Evolutionary conservation across 2,329 filamentous ascomycete genomes (phyloP).

Genomic region (Neonectria faginata): DNA sequence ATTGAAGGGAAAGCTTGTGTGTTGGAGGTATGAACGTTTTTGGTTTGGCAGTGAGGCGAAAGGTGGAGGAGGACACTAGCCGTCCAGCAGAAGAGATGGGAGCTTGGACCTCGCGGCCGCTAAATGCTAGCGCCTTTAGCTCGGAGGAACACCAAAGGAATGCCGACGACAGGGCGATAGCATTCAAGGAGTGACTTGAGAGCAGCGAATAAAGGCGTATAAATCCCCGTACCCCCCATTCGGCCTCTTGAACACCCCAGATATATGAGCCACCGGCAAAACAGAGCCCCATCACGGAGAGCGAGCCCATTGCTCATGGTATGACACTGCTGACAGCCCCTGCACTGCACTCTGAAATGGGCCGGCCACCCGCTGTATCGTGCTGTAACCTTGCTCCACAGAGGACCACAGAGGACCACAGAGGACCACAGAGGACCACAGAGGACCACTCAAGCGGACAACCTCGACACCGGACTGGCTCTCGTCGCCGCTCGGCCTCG

Average conservation of each 20-base stretch:
- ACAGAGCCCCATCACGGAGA: constrained; percentile 17
- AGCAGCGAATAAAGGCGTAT: not conserved
- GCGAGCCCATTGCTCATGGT: constrained; percentile 18
- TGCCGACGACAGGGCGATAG: not conserved
- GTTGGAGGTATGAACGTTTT: constrained; percentile 21
- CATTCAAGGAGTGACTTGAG: constrained; percentile 6
- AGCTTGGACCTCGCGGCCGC: constrained; percentile 29
- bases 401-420: not conserved
- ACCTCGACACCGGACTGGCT: constrained; percentile 11
- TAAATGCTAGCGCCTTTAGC: constrained; percentile 22
- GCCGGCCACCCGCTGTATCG: constrained; percentile 6
- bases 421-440: constrained; percentile 15
- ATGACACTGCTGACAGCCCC: constrained; percentile 18
- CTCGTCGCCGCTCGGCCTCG: constrained; percentile 7
- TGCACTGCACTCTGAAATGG: constrained; percentile 1
- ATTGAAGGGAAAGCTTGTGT: constrained; percentile 18
- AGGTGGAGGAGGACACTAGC: constrained; percentile 17
- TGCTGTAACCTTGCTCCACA: constrained; percentile 17
- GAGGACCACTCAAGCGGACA: constrained; percentile 11
- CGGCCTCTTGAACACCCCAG: not conserved
- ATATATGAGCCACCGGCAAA: constrained; percentile 5
- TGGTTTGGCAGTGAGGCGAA: constrained; percentile 20
- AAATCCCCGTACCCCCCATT: not conserved
- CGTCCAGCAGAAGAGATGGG: not conserved
- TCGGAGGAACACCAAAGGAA: constrained; percentile 11